Conservation (phyloP, 768 basidiomycete species). For the Suillus variegatus region DNA sequence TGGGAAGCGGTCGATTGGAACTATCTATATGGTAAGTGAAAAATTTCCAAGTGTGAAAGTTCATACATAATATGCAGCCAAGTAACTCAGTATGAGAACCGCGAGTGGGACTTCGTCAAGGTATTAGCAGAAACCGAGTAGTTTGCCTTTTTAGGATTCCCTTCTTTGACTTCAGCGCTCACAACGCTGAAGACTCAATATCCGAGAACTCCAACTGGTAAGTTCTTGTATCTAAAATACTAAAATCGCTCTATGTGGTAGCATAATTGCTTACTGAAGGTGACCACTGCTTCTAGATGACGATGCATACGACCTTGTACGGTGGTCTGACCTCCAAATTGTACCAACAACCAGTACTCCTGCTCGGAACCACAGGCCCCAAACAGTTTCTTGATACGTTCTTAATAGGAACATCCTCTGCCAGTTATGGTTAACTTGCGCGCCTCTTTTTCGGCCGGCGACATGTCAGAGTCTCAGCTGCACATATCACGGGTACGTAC, state of each 20-base stretch:
- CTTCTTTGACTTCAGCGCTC: not conserved
- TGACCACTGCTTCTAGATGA: not conserved
- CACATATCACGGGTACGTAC: not conserved
- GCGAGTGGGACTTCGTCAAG: not conserved
- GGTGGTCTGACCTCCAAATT: not conserved
- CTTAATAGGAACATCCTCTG: not conserved
- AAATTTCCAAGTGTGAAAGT: constrained; percentile 1
- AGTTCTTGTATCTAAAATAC: not conserved
- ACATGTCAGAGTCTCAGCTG: not conserved
- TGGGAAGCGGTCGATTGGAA: not conserved
- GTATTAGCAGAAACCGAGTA: no score
- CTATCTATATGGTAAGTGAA: not conserved
- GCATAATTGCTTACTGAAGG: not conserved
- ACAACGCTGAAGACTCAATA: not conserved
- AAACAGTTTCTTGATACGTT: not conserved
- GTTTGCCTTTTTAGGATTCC: not conserved
- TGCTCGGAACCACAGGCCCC: not conserved
- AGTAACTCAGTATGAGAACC: not conserved
- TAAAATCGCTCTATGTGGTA: not conserved
- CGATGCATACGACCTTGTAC: not conserved
- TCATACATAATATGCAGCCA: not conserved
- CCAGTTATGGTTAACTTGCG: not conserved
- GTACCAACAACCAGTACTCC: not conserved
- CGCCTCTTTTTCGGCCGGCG: not conserved
- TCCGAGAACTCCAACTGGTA: not conserved